These are phyloP conservation scores for Leccinum boreale DNA, from an alignment of 768 basidiomycete genomes.

Conservation along the genomic window DNA sequence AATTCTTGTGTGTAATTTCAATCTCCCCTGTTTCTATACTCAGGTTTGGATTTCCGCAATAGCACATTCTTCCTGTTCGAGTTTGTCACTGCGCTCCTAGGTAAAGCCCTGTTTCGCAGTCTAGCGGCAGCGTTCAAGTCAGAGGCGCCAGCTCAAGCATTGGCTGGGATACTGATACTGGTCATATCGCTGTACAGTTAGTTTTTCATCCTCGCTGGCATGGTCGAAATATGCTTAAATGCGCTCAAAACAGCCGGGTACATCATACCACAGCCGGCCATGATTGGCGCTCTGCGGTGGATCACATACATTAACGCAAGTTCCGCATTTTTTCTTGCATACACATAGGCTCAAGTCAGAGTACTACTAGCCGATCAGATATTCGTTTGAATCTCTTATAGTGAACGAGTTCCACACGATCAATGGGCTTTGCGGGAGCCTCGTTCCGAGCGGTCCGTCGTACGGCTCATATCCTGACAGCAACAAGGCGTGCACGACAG, in stretches of 20 bases:
- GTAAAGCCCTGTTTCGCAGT: conserved; percentile 75
- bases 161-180: conserved; percentile 52
- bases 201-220: not conserved
- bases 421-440: conserved; percentile 53
- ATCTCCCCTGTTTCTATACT: conserved; percentile 8
- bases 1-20: conserved; percentile 60
- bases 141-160: conserved; percentile 59
- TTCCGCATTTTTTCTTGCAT: conserved; percentile 30
- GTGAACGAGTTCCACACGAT: conserved; percentile 79
- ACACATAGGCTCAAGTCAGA: not conserved
- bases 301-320: conserved; percentile 61
- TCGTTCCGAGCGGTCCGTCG: conserved; percentile 61
- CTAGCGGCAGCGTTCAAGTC: conserved; percentile 58
- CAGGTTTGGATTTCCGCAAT: not conserved
- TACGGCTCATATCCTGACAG: conserved; percentile 52
- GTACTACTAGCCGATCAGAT: conserved; percentile 49
- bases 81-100: conserved; percentile 55
- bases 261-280: conserved; percentile 54
- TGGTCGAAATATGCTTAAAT: not conserved
- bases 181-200: conserved; percentile 48
- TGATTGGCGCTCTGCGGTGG: conserved; percentile 70
- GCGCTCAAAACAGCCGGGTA: conserved; percentile 41
- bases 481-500: conserved; percentile 76
- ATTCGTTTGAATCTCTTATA: conserved; percentile 64
- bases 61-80: conserved; percentile 61